A percentile compares a stretch with the other conserved stretches of the same genome.
Evolutionary conservation across 192 early-diverging fungal genomes (phyloP).

Genomic region (Spizellomyces sp.): DNA sequence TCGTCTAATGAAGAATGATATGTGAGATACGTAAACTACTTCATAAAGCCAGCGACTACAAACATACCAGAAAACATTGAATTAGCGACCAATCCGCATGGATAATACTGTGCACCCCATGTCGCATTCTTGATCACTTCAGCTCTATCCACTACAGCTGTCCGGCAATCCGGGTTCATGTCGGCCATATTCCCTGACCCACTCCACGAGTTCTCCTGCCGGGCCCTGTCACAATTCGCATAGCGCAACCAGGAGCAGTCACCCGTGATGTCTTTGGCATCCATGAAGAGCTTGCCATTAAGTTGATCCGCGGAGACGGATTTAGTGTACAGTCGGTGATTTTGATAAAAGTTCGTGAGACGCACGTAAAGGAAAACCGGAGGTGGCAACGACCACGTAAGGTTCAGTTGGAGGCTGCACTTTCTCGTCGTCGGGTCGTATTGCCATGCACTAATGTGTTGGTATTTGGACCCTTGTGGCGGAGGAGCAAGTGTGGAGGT

Average conservation of each 20-base stretch:
- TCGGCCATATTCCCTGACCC: conserved; percentile 15
- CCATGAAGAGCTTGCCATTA: conserved; percentile 3
- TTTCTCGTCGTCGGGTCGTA: conserved; percentile 50
- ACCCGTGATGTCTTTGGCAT: conserved; percentile 14
- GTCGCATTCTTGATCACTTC: conserved; percentile 21
- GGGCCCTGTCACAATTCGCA: conserved; percentile 17
- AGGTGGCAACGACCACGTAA: conserved; percentile 64
- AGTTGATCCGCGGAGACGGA: conserved; percentile 85
- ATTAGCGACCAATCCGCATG: conserved; percentile 98
- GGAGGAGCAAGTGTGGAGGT: conserved; percentile 10
- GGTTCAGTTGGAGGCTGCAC: conserved; percentile 75
- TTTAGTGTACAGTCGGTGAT: conserved; percentile 94
- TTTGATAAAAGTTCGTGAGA: conserved; percentile 98
- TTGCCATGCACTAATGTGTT: conserved; percentile 40
- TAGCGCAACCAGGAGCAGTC: conserved; percentile 34
- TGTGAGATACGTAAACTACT: conserved; percentile 46
- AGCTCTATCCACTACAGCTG: conserved; percentile 6
- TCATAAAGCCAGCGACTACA: conserved; percentile 26
- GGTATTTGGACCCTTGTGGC: conserved; percentile 2
- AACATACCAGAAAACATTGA: conserved; percentile 89
- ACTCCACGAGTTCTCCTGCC: not conserved
- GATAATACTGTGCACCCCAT: conserved; percentile 69
- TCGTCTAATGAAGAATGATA: conserved; percentile 51
- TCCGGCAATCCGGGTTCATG: conserved; percentile 33
- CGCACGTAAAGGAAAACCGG: conserved; percentile 92